These are phyloP conservation scores for Dendrostoma leiphaemia DNA, from an alignment of 2,329 filamentous ascomycete genomes.

Conservation along the genomic window DNA sequence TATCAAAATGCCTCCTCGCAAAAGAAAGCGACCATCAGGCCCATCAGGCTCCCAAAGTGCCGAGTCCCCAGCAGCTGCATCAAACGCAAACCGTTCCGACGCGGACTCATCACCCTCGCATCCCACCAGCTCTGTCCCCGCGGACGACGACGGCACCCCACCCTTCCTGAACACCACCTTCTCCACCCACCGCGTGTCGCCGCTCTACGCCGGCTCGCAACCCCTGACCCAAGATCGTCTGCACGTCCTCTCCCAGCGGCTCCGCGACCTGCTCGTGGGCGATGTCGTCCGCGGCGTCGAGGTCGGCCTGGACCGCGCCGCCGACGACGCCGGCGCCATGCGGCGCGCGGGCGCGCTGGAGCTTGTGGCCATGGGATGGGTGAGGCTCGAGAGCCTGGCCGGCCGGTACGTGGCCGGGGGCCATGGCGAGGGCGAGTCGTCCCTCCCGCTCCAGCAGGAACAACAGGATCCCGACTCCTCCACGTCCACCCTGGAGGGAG, in stretches of 20 bases:
- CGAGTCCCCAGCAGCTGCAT: neutral
- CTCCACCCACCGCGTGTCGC: conserved; percentile 54
- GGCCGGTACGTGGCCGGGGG: conserved; percentile 27
- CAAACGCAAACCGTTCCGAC: neutral
- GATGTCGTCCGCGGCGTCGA: conserved; percentile 61
- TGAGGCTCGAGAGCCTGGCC: conserved; percentile 30
- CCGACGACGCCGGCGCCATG: conserved; percentile 37
- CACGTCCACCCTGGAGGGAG: conserved; percentile 7
- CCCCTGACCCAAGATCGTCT: conserved; percentile 38
- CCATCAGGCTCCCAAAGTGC: neutral
- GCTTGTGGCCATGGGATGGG: conserved; percentile 47
- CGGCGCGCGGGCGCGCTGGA: conserved; percentile 43
- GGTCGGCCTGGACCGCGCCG: conserved; percentile 41
- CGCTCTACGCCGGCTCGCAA: conserved; percentile 46
- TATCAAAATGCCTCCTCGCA: conserved; percentile 8
- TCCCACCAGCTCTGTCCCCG: conserved; percentile 1
- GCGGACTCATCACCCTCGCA: conserved; percentile 7
- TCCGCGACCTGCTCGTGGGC: conserved; percentile 55
- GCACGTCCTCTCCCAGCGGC: conserved; percentile 40
- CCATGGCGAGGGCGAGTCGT: conserved; percentile 5
- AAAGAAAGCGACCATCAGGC: conserved; percentile 1
- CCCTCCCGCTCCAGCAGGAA: neutral
- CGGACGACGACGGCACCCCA: conserved; percentile 24
- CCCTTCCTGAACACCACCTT: conserved; percentile 60
- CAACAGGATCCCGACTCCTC: conserved; percentile 5